phyloP scores from a whole-genome alignment of 73 alveolate species.

The Breviolum minutum region DNA sequence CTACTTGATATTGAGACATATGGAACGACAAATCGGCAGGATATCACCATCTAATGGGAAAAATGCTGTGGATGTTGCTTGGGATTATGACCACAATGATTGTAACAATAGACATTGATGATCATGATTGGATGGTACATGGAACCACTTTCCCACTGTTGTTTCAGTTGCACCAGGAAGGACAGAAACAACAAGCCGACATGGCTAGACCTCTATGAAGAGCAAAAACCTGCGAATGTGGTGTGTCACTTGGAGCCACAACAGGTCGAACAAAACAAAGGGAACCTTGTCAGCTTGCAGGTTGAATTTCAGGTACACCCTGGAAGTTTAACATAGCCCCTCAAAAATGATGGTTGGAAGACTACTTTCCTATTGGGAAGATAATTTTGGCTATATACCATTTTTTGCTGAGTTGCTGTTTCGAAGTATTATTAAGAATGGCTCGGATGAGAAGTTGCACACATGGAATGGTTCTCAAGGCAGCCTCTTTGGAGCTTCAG shows the following conservation, averaged over 20 bases:
- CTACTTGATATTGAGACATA: no score
- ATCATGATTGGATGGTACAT: not conserved
- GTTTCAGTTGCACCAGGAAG: not conserved
- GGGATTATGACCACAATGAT: not conserved
- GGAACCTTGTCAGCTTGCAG: not conserved
- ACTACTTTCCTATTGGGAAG: no score
- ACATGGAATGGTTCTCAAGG: not conserved
- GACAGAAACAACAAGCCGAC: not conserved
- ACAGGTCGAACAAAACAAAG: not conserved
- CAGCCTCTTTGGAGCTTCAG: no score
- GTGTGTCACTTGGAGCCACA: conserved; percentile 7
- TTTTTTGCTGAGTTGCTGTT: not conserved
- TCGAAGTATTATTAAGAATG: not conserved
- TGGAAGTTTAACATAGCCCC: no score
- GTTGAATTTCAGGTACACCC: no score
- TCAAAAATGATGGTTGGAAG: no score
- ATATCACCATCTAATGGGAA: not conserved
- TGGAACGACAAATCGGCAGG: no score
- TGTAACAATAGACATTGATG: not conserved
- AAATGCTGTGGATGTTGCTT: not conserved
- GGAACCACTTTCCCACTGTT: not conserved
- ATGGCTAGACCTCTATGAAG: conserved; percentile 72
- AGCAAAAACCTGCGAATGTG: conserved; percentile 9
- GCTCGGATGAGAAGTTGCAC: not conserved
- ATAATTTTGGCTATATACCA: not conserved